Base-by-base conservation (phyloP, 257 asterid species). In the Solanum acaule region DNA sequence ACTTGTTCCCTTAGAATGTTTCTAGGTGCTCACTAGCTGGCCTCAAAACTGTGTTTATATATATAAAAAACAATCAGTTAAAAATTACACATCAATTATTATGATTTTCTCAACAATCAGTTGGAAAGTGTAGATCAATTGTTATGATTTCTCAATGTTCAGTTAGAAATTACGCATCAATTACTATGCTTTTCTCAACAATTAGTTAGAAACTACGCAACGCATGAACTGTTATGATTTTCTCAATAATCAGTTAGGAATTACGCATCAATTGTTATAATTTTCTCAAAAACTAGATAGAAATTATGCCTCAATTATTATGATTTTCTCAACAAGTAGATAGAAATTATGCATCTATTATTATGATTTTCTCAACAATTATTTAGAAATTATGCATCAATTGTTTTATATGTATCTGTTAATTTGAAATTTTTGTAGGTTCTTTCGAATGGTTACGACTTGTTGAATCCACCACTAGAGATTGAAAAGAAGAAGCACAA, bases 401-500 rank as follows among this genome's bases (percentile, higher is more conserved):
- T 44, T 44, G 16, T 1, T 44, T 4, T 12, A 44, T 44, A 12
- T 10, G 10, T 70, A 25, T n/a, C 0, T 33, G 84, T 27, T 77
- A 22, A 77, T 77, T 40, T n/a, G n/a, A 78, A 40, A 0, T 40
- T 25, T 68, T 34, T 5, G 37, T 63, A 94, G 96, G 94, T 86
- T 88, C 95, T 93, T 35, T 90, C 96, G 2, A 93, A 94, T 88
- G 96, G 93, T 29, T 27, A 85, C 46, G 95, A 93, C 90, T 86
- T 93, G 94, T 92, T 94, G 76, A 93, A 95, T 91, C 96, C 98
- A 8, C 93, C 96, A 72, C 93, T 94, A 44, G 95, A 95, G 86
- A 89, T 93, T 59, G 98, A 94, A 92, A 93, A 94, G 93, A 94
- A 92, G 91, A 94, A 94, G 94, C 96, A 94, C 91, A 94, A 94